Evolutionary conservation across 768 basidiomycete species (phyloP).

Genomic region (Xerocomellus amylosporus): DNA sequence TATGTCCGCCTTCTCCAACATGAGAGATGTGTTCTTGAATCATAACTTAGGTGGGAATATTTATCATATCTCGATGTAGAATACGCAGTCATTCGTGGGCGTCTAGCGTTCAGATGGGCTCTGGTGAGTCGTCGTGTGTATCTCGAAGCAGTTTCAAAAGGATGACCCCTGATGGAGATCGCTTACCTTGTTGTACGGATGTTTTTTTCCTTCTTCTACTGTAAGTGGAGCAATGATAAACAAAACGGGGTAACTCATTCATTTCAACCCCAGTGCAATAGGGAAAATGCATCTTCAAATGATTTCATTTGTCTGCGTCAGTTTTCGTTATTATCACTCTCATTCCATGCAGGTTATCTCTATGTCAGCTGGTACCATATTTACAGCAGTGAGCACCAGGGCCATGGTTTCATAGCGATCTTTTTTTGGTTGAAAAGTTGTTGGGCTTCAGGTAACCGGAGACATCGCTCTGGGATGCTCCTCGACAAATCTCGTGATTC

Average conservation of each 20-base stretch:
- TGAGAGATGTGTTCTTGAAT: background rate
- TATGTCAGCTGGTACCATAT: slow-evolving; percentile 3
- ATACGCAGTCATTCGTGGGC: slow-evolving; percentile 22
- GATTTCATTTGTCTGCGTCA: slow-evolving; percentile 17
- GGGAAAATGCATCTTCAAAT: background rate
- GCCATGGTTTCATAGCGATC: background rate
- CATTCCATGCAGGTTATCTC: background rate
- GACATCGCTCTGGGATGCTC: slow-evolving; percentile 15
- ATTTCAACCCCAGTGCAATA: slow-evolving; percentile 5
- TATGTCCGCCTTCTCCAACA: background rate
- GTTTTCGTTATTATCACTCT: background rate
- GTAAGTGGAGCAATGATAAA: slow-evolving; percentile 5
- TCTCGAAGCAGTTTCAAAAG: background rate
- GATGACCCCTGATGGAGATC: slow-evolving; percentile 10
- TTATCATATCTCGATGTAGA: slow-evolving; percentile 19
- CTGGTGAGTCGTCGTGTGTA: slow-evolving; percentile 14
- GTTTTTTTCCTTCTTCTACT: slow-evolving; percentile 12
- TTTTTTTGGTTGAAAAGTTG: background rate
- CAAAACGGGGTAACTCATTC: background rate
- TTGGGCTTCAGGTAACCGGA: slow-evolving; percentile 8
- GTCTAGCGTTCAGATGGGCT: slow-evolving; percentile 25
- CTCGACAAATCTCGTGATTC: slow-evolving; percentile 30
- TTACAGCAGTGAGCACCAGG: slow-evolving; percentile 13
- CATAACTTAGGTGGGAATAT: slow-evolving; percentile 25
- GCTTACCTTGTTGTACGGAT: slow-evolving; percentile 26